phyloP scores from a whole-genome alignment of 1,284 basidiomycete species.

The Serendipita sp. region DNA sequence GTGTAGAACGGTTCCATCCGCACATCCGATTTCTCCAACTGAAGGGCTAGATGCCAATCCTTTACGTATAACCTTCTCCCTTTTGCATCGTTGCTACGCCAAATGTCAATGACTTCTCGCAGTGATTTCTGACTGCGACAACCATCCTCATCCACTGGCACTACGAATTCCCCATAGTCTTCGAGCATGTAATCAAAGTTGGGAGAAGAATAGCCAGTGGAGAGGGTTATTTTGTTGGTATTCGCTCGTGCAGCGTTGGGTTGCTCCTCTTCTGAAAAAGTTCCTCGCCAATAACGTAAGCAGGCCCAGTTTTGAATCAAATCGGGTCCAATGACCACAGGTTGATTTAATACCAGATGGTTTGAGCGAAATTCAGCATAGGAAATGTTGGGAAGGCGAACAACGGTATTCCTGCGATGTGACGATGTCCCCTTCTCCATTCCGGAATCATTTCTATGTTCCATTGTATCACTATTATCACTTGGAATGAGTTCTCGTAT shows the following conservation, averaged over 20 bases:
- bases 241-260: not conserved
- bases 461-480: too few species aligned
- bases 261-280: not conserved
- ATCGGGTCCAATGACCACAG: not conserved
- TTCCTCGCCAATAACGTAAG: not conserved
- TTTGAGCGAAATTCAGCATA: not conserved
- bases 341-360: not conserved
- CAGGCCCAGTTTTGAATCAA: not conserved
- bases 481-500: too few species aligned
- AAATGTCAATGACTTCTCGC: constrained; percentile 24
- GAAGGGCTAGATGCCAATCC: constrained; percentile 37
- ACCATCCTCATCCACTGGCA: constrained; percentile 24
- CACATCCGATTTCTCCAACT: constrained; percentile 16
- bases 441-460: too few species aligned
- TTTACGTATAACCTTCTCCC: constrained; percentile 31
- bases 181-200: constrained; percentile 8
- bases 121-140: constrained; percentile 23
- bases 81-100: constrained; percentile 18
- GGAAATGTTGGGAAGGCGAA: constrained; percentile 1
- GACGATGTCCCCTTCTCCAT: too few species aligned
- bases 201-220: not conserved
- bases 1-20: constrained; percentile 25
- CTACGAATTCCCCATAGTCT: constrained; percentile 20
- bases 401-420: not conserved
- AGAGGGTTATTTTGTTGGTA: not conserved